These are phyloP conservation scores for Wickerhamiella cacticola DNA, from an alignment of 805 yeast genomes.

Conservation along the genomic window DNA sequence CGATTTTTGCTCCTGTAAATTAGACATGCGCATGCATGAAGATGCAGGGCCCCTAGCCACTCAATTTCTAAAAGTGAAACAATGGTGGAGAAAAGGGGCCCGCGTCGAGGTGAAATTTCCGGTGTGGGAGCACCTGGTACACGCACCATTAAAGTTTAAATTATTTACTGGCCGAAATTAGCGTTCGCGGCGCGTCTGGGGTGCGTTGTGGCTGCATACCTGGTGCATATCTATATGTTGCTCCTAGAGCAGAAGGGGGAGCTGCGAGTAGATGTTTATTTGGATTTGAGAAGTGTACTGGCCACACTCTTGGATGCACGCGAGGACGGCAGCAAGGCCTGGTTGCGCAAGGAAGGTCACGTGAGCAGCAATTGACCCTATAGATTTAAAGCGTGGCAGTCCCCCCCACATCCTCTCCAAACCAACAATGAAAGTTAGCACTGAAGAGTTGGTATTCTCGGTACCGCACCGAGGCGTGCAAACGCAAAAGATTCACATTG, in stretches of 20 bases:
- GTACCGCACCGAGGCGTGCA: constrained; percentile 24
- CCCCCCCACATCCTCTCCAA: too few relatives aligned
- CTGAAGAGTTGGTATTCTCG: not conserved
- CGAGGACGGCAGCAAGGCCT: not conserved
- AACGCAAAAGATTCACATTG: constrained; percentile 21
- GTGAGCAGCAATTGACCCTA: constrained; percentile 11
- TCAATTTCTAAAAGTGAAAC: not conserved
- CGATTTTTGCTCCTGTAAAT: constrained; percentile 2
- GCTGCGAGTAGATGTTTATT: too few relatives aligned
- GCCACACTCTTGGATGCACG: not conserved
- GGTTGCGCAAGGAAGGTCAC: constrained; percentile 7
- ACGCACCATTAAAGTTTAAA: too few relatives aligned
- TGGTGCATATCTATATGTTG: too few relatives aligned
- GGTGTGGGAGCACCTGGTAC: too few relatives aligned
- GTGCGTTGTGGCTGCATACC: too few relatives aligned
- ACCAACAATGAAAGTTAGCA: constrained; percentile 3
- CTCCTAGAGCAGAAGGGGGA: too few relatives aligned
- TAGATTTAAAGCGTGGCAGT: constrained; percentile 1
- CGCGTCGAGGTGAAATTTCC: too few relatives aligned
- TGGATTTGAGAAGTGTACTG: not conserved
- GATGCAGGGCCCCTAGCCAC: not conserved
- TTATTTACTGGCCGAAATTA: too few relatives aligned
- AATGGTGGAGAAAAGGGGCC: too few relatives aligned
- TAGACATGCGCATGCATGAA: constrained; percentile 2
- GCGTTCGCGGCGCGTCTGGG: too few relatives aligned